Evolutionary conservation across 495 filamentous ascomycete species (phyloP), one percentile per base, ranked within the genome.

Genomic region (Penicillium salamii): DNA sequence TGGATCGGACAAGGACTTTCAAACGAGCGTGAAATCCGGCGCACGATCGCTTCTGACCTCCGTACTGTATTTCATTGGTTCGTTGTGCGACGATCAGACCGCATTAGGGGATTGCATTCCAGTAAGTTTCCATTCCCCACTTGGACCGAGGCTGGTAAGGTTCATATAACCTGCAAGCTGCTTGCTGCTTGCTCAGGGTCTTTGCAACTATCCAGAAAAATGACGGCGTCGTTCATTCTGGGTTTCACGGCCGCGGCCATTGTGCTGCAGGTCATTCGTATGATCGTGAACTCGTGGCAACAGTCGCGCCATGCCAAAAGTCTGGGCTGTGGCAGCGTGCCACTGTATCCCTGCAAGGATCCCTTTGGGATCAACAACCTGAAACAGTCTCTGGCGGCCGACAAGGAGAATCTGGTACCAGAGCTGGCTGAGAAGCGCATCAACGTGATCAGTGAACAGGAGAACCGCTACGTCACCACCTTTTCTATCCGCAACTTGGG

Each of bases 291-390:
- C 19, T 58, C 55, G 19, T 54, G 65, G 55, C 55, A 59, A 7
- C 66, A 65, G 41, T 53, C 67, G 13, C 63, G 58, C 23, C 61
- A 60, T 35, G 67, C 65, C 8, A 61, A 56, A 15, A 41, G 34
- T 7, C 50, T 66, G 41, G 57, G 64, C 41, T 70, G 70, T 55
- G 57, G 48, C 18, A 36, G 52, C n/a, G 7, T 62, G 35, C 64
- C 66, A 13, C n/a, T 26, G 13, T 69, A 61, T n/a, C 68, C 69
- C 0, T 45, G 34, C 32, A 59, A 65, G n/a, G 66, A 67, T 41
- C 49, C 58, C 1, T 37, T 73, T 1, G 69, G 69, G 19, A 59
- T 68, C 33, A 54, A 36, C 21, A 66, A 57, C 7, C 24, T 69
- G 4, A 55, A 55, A 36, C 57, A 65, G 20, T 29, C 56, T 0